These are phyloP conservation scores for Xylaria sp. DNA, from an alignment of 2,329 filamentous ascomycete species.

Conservation along the genomic window DNA sequence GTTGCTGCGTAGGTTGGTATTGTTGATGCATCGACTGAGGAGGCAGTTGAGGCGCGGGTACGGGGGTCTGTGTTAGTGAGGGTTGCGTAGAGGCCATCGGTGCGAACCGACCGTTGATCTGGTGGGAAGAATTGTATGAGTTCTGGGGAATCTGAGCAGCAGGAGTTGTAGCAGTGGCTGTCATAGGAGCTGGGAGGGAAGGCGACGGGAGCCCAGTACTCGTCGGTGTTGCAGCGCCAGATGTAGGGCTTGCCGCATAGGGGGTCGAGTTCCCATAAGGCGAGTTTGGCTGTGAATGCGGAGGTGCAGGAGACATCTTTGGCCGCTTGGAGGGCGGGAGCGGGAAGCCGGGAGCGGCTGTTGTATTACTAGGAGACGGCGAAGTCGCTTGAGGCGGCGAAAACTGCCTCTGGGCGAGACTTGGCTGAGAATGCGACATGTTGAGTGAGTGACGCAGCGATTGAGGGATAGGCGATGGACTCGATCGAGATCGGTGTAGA, in stretches of 20 bases:
- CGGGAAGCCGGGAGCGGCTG: constrained; percentile 62
- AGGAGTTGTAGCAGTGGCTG: constrained; percentile 11
- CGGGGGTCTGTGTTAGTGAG: constrained; percentile 22
- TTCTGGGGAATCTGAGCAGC: constrained; percentile 44
- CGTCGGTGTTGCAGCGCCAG: constrained; percentile 53
- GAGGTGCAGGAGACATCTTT: constrained; percentile 74
- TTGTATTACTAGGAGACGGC: constrained; percentile 68
- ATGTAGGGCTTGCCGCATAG: constrained; percentile 54
- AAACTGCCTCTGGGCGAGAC: constrained; percentile 48
- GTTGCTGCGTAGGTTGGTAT: constrained; percentile 16
- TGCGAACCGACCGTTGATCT: constrained; percentile 42
- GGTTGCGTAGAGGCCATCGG: constrained; percentile 38
- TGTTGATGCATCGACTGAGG: constrained; percentile 28
- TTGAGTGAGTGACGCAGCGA: constrained; percentile 9
- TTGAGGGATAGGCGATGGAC: not conserved
- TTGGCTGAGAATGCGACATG: constrained; percentile 48
- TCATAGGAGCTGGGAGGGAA: constrained; percentile 44
- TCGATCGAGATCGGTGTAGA: not conserved
- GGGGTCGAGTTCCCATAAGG: constrained; percentile 53
- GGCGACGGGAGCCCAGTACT: constrained; percentile 48
- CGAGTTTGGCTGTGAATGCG: constrained; percentile 69
- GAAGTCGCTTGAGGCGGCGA: constrained; percentile 60
- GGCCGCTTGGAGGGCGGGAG: constrained; percentile 79
- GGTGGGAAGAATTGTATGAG: constrained; percentile 49
- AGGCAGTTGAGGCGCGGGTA: constrained; percentile 29